Conservation (phyloP, 1,284 basidiomycete species). For the Vanrija sp. region DNA sequence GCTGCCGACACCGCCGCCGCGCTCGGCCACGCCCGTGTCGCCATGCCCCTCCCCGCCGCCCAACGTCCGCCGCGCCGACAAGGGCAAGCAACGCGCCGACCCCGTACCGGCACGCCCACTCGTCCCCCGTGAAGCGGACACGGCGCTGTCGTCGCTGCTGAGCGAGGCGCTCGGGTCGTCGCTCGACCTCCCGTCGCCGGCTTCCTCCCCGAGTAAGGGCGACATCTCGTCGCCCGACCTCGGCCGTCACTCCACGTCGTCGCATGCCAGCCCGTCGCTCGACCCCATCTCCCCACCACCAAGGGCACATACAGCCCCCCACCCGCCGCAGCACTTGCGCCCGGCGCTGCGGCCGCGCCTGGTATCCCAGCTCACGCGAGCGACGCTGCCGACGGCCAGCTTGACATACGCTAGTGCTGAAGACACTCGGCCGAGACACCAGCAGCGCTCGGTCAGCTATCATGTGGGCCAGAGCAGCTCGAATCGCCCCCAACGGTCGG, state of each 20-base stretch:
- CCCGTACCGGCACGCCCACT: constrained; percentile 1
- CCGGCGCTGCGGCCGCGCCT: constrained; percentile 24
- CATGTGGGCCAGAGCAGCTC: background rate
- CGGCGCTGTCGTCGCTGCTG: constrained; percentile 12
- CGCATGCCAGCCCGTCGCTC: background rate
- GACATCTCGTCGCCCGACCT: background rate
- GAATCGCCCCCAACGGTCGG: background rate
- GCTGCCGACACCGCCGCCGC: background rate
- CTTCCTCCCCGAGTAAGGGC: background rate
- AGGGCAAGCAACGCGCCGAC: constrained; percentile 24
- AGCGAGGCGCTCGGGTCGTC: constrained; percentile 35
- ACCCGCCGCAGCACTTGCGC: background rate
- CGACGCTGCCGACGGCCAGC: constrained; percentile 35
- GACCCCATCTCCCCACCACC: background rate
- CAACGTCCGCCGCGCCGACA: background rate
- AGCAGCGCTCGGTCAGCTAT: background rate
- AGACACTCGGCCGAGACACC: background rate
- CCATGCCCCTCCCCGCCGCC: background rate
- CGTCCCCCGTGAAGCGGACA: background rate
- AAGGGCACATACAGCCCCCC: background rate
- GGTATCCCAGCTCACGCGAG: constrained; percentile 33
- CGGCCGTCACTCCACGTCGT: constrained; percentile 1
- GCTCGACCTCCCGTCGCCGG: constrained; percentile 11
- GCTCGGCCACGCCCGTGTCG: background rate
- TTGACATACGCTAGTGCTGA: constrained; percentile 22